Base-by-base conservation (phyloP, 345 rosid species). In the Cochlearia excelsa region DNA sequence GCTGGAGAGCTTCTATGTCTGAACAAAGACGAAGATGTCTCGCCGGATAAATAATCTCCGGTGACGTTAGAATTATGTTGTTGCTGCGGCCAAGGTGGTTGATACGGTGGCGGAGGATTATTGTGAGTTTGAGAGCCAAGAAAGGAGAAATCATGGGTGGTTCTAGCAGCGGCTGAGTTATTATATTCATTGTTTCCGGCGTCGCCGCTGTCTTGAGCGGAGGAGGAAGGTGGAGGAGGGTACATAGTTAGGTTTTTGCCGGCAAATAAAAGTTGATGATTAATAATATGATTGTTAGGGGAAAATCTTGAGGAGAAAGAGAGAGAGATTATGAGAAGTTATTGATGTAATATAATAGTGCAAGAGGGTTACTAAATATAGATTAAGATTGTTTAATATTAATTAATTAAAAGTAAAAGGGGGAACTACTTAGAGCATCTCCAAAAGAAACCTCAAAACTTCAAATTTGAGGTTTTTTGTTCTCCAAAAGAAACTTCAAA, bases 1-100 rank as follows among this genome's bases (percentile, higher is more conserved):
- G 95, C 91, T 1, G 99, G 95, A 16, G 99, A 93, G 80, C 99
- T 93, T 60, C 80, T 76, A 35, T 93, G 99, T 57, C 97, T 58
- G 45, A 82, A 64, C 82, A 89, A 76, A 57, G 85, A 80, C 28
- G 83, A 72, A 42, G 79, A 70, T 7, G 87, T 78, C 35, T 82
- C 88, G 0, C 78, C 82, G 2, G 95, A 57, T 67, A 74, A 77
- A 71, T 80, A 82, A 52, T 82, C 86, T 39, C 78, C 80, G 16
- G 70, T 68, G 2, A 64, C 54, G 62, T 52, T 71, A 7, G 61
- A 31, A 39, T 58, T 31, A 7, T 58, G 55, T 11, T 56, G 68
- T 4, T 57, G 64, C 7, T 34, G 6, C 9, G n/a, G 48, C 3
- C n/a, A 63, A 16, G 26, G 61, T 31, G 51, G 51, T 1, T 40